Conservation (phyloP, 441 rosid genomes). For the Populus tomentosa region DNA sequence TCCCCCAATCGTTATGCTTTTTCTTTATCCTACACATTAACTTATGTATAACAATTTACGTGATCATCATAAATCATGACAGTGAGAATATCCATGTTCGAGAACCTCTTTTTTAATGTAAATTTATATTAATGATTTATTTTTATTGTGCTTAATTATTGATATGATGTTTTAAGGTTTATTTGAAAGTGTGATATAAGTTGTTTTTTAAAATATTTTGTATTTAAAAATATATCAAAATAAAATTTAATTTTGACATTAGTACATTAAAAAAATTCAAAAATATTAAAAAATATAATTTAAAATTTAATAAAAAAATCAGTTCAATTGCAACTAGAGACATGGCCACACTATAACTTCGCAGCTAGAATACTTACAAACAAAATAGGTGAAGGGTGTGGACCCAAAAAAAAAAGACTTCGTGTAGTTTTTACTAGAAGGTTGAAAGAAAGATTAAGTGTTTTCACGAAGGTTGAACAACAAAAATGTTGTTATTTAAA, state of each 20-base stretch:
- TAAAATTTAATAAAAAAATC: too few species aligned
- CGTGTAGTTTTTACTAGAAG: not conserved
- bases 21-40: slow-evolving; percentile 22
- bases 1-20: slow-evolving; percentile 40
- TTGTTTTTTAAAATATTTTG: too few species aligned
- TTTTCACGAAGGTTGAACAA: not conserved
- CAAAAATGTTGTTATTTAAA: not conserved
- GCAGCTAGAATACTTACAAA: not conserved
- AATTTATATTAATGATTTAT: not conserved
- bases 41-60: slow-evolving; percentile 3
- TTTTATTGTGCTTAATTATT: not conserved
- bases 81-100: slow-evolving; percentile 4
- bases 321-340: too few species aligned
- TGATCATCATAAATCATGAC: slow-evolving; percentile 18
- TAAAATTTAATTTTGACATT: too few species aligned
- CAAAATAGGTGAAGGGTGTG: not conserved
- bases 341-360: not conserved
- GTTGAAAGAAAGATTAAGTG: not conserved
- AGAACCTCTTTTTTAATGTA: not conserved
- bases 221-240: too few species aligned
- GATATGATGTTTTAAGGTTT: too few species aligned
- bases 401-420: not conserved
- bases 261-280: rapidly evolving
- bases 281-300: too few species aligned
- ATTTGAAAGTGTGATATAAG: too few species aligned